These are phyloP conservation scores for Camillea tinctor DNA, from an alignment of 2,329 filamentous ascomycete genomes.

Conservation along the genomic window DNA sequence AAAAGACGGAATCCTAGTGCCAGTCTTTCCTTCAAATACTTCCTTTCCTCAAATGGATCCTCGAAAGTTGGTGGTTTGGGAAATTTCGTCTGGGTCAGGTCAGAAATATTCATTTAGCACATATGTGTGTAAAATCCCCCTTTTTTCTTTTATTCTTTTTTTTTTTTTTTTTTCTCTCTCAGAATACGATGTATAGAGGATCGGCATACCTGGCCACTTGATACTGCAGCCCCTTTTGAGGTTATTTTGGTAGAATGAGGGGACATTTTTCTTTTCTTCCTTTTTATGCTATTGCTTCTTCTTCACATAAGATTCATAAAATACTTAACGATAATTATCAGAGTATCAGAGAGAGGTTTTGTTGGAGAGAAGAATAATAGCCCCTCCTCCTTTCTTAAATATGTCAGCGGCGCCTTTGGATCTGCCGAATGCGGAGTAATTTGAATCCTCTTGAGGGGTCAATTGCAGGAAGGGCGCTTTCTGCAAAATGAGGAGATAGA, in stretches of 20 bases:
- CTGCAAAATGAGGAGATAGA: not conserved
- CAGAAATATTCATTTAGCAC: too few species aligned
- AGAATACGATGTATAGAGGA: too few species aligned
- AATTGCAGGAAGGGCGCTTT: not conserved
- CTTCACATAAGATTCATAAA: not conserved
- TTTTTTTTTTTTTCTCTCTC: too few species aligned
- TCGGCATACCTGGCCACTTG: not conserved
- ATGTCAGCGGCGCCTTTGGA: not conserved
- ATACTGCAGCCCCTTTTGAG: not conserved
- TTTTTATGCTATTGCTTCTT: too few species aligned
- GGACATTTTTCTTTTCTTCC: not conserved
- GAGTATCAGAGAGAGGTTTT: not conserved
- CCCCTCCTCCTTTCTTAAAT: not conserved
- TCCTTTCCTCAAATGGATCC: slow-evolving; percentile 40
- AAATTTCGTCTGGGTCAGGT: slow-evolving; percentile 3
- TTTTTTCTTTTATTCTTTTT: too few species aligned
- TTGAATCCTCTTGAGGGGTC: not conserved
- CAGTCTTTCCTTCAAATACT: slow-evolving; percentile 54
- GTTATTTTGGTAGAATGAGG: not conserved
- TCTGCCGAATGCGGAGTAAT: not conserved
- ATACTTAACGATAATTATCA: not conserved
- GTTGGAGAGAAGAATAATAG: not conserved
- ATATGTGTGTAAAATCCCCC: too few species aligned
- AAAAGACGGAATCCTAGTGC: slow-evolving; percentile 58
- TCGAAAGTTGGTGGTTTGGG: slow-evolving; percentile 24